These are phyloP conservation scores for Leishmania guyanensis DNA, from an alignment of 208 protist genomes.

Conservation along the genomic window DNA sequence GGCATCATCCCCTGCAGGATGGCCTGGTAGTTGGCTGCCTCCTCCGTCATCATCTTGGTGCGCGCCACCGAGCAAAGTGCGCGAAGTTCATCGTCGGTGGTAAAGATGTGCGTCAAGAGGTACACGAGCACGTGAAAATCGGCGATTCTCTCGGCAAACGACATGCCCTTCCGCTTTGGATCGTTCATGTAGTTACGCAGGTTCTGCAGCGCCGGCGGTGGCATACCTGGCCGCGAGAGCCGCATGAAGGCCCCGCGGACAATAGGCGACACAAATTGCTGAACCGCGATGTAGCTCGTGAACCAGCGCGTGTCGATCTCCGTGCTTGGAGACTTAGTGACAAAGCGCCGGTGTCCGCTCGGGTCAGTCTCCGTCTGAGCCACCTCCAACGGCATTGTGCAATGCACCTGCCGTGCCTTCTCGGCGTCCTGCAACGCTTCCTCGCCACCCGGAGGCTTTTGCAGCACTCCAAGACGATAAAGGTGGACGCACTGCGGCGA, in stretches of 20 bases:
- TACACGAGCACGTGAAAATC: slow-evolving; percentile 94
- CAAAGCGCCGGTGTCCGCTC: slow-evolving; percentile 59
- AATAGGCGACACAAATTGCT: slow-evolving; percentile 78
- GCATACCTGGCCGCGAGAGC: slow-evolving; percentile 77
- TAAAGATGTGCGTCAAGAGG: slow-evolving; percentile 64
- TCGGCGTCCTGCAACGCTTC: slow-evolving; percentile 29
- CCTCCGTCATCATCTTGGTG: slow-evolving; percentile 39
- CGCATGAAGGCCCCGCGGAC: slow-evolving; percentile 88
- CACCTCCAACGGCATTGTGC: slow-evolving; percentile 69
- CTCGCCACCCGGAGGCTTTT: slow-evolving; percentile 37
- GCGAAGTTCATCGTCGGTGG: slow-evolving; percentile 58
- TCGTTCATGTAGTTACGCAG: slow-evolving; percentile 78
- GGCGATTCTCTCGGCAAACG: slow-evolving; percentile 77
- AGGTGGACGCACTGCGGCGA: slow-evolving; percentile 87
- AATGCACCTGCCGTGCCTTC: slow-evolving; percentile 49
- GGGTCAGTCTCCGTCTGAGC: slow-evolving; percentile 74
- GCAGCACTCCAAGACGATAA: slow-evolving; percentile 74
- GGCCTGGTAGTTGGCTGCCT: slow-evolving; percentile 49
- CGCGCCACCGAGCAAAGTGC: slow-evolving; percentile 52
- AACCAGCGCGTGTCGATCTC: slow-evolving; percentile 88
- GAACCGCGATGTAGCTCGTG: slow-evolving; percentile 86
- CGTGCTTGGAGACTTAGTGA: slow-evolving; percentile 65
- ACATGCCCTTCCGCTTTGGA: slow-evolving; percentile 58
- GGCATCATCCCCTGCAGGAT: slow-evolving; percentile 51
- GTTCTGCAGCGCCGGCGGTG: slow-evolving; percentile 72